These are phyloP conservation scores for Tolypocladium paradoxum DNA, from an alignment of 2,329 filamentous ascomycete genomes.

Conservation along the genomic window DNA sequence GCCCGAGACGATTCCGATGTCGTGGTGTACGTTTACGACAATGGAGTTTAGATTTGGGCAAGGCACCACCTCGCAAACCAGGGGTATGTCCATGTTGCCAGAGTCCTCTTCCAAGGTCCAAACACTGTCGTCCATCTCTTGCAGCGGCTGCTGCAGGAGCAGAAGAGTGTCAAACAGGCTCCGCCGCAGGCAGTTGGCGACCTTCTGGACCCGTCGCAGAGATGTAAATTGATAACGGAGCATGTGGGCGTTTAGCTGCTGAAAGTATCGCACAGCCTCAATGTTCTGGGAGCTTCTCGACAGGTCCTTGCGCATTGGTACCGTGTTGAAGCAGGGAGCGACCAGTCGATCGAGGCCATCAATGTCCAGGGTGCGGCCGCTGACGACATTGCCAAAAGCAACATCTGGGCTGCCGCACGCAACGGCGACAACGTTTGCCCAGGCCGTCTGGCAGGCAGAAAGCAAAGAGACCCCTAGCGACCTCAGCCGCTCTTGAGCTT, in stretches of 20 bases:
- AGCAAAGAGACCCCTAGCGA: constrained; percentile 51
- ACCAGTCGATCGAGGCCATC: constrained; percentile 60
- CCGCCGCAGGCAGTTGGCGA: constrained; percentile 26
- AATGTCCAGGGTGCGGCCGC: constrained; percentile 58
- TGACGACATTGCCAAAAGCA: constrained; percentile 81
- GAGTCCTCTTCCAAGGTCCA: constrained; percentile 48
- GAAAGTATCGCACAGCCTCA: constrained; percentile 48
- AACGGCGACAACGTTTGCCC: constrained; percentile 53
- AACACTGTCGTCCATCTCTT: constrained; percentile 41
- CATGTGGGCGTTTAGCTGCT: constrained; percentile 49
- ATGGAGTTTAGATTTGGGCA: constrained; percentile 39
- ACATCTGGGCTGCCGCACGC: constrained; percentile 51
- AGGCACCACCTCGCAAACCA: constrained; percentile 67
- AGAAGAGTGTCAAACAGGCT: constrained; percentile 72
- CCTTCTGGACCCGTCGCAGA: constrained; percentile 57
- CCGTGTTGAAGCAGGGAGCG: constrained; percentile 88
- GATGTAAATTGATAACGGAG: constrained; percentile 65
- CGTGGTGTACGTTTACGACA: constrained; percentile 51
- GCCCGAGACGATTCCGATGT: constrained; percentile 29
- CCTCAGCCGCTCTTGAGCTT: constrained; percentile 38
- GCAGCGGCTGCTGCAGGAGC: constrained; percentile 59
- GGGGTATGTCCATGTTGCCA: constrained; percentile 60
- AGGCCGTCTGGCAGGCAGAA: constrained; percentile 59
- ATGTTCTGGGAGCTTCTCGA: constrained; percentile 35
- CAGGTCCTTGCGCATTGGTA: constrained; percentile 57